Conservation (phyloP, 371 early-diverging fungal genomes). For the Blakeslea trispora region DNA sequence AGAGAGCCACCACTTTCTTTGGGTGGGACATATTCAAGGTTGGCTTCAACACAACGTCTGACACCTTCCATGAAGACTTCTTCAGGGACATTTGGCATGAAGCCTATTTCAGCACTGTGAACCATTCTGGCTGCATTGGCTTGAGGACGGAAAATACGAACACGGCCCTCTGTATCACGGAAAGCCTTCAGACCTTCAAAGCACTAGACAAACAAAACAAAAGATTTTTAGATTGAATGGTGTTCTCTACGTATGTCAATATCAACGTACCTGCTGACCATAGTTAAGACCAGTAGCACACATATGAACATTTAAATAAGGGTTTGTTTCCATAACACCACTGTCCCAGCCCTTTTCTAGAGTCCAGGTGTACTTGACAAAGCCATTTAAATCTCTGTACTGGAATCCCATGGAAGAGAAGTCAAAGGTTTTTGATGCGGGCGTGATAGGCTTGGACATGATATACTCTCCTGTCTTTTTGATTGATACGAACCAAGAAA, state of each 20-base stretch:
- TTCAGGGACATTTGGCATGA: slow-evolving; percentile 68
- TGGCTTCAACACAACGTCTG: slow-evolving; percentile 57
- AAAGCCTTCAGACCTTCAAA: slow-evolving; percentile 88
- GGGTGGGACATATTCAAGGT: slow-evolving; percentile 77
- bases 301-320: slow-evolving; percentile 47
- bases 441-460: slow-evolving; percentile 13
- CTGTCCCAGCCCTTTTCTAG: slow-evolving; percentile 65
- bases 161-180: slow-evolving; percentile 69
- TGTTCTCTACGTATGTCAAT: not conserved
- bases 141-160: slow-evolving; percentile 77
- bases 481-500: too few species aligned
- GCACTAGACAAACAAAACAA: slow-evolving; percentile 39
- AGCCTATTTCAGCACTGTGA: slow-evolving; percentile 55
- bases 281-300: slow-evolving; percentile 68
- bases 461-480: not conserved
- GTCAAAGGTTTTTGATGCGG: slow-evolving; percentile 52
- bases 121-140: slow-evolving; percentile 72
- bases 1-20: slow-evolving; percentile 64
- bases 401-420: slow-evolving; percentile 71
- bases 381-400: slow-evolving; percentile 62
- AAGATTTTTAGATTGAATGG: too few species aligned
- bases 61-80: slow-evolving; percentile 71
- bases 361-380: slow-evolving; percentile 62
- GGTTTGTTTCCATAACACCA: slow-evolving; percentile 55
- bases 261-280: slow-evolving; percentile 60